These are phyloP conservation scores for Fusarium sp. DNA, from an alignment of 2,329 filamentous ascomycete genomes.

Conservation along the genomic window DNA sequence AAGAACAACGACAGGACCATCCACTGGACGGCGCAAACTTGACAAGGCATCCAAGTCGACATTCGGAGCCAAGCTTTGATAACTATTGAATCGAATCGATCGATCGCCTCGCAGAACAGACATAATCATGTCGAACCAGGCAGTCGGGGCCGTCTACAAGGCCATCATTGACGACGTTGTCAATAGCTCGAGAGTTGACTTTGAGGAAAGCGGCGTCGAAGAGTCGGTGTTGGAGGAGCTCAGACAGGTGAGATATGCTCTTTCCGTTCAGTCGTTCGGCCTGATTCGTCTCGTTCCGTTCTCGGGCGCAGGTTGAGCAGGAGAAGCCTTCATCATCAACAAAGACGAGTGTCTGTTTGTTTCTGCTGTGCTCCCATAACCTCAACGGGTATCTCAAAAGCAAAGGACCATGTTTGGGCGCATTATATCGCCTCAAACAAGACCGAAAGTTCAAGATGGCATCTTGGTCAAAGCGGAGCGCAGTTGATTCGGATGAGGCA, in stretches of 20 bases:
- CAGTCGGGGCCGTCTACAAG: constrained; percentile 82
- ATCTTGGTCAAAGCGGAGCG: constrained; percentile 13
- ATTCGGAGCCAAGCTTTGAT: not conserved
- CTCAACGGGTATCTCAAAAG: not conserved
- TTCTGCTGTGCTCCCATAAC: not conserved
- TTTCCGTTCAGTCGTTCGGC: constrained; percentile 9
- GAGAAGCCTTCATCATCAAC: constrained; percentile 40
- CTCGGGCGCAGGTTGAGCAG: constrained; percentile 40
- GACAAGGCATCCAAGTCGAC: not conserved
- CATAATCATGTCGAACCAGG: constrained; percentile 66
- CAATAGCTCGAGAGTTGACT: constrained; percentile 90
- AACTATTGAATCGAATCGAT: not conserved
- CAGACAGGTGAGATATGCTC: constrained; percentile 75
- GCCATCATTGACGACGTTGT: constrained; percentile 86
- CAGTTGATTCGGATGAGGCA: constrained; percentile 1
- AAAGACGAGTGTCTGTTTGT: constrained; percentile 27
- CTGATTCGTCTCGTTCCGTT: constrained; percentile 5
- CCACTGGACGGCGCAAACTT: constrained; percentile 18
- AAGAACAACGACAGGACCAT: not conserved
- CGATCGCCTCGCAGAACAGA: constrained; percentile 14
- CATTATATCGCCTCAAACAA: not conserved
- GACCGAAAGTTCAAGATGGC: constrained; percentile 15
- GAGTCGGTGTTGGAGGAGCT: constrained; percentile 87
- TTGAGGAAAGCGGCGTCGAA: constrained; percentile 95
- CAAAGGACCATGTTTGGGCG: not conserved